Base-by-base conservation (phyloP, 1,139 yeast species). In the Suhomyces maxii region DNA sequence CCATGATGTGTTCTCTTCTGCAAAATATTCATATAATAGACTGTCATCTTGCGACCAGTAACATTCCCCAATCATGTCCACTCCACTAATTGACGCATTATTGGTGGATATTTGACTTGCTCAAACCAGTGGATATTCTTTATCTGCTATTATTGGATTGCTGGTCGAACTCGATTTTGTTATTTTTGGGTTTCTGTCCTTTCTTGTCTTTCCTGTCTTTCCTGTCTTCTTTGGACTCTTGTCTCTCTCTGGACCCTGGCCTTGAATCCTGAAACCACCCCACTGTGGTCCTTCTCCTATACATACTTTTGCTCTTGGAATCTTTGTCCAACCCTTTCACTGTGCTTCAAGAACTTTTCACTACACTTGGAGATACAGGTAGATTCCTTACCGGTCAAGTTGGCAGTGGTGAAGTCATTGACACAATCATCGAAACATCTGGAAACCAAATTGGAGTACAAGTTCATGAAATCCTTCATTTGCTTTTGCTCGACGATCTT, bases 381-480 rank as follows among this genome's bases (percentile, higher is more conserved):
- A 55, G 83, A 83, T 71, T 93, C 99, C 76, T 87, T 89, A 61
- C 82, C 69, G 50, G 96, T 85, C 66, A 93, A 81, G 64, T 83
- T 83, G 65, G 87, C 85, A 40, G 97, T 89, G 49, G 99, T 93
- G 82, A 93, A 91, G 68, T 93, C 99, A 67, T 91, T 91, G 66
- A 93, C 97, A 76, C 99, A 93, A 74, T 93, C 98, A 50, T 84
- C 84, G 76, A 93, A 93, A 77, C 99, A 93, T 77, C 96, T 86
- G 69, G 95, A 93, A 48, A 93, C 98, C 61, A 93, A 82, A 67
- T 87, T 86, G 54, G 98, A 90, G 80, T 93, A 93, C 57, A 82
- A 82, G 68, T 95, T 85, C 98, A 91, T 91, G 84, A 91, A 93
- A 69, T 93, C 99, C 72, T 89, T 89, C 97, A 93, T 90, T 74